phyloP scores from a whole-genome alignment of 2,329 filamentous ascomycete species.

The Neonectria neomacrospora region DNA sequence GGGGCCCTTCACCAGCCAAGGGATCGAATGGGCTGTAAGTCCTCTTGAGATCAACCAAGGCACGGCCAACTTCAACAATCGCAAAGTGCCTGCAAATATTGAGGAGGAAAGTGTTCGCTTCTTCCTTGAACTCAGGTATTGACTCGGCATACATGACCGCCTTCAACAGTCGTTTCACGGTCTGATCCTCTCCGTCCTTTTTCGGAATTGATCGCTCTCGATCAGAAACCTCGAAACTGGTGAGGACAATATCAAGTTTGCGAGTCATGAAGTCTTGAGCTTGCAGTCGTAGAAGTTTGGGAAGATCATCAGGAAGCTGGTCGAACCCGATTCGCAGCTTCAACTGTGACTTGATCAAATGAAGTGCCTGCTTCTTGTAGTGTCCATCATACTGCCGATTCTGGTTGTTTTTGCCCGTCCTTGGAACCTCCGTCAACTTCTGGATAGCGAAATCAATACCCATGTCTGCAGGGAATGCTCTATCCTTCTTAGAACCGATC shows the following conservation, averaged over 20 bases:
- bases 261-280: slow-evolving; percentile 83
- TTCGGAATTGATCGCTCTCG: slow-evolving; percentile 86
- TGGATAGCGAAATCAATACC: slow-evolving; percentile 90
- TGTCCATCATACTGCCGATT: slow-evolving; percentile 77
- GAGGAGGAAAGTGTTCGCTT: slow-evolving; percentile 78
- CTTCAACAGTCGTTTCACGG: slow-evolving; percentile 87
- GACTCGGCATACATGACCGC: slow-evolving; percentile 88
- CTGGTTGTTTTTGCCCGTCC: slow-evolving; percentile 62
- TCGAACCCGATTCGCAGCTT: slow-evolving; percentile 93
- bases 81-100: slow-evolving; percentile 92
- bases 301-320: slow-evolving; percentile 87
- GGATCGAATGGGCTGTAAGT: slow-evolving; percentile 84
- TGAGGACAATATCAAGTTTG: slow-evolving; percentile 76
- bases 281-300: slow-evolving; percentile 84
- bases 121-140: slow-evolving; percentile 80
- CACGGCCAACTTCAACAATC: slow-evolving; percentile 86
- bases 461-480: slow-evolving; percentile 86
- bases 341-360: slow-evolving; percentile 86
- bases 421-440: slow-evolving; percentile 85
- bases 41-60: slow-evolving; percentile 84
- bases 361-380: slow-evolving; percentile 94
- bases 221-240: slow-evolving; percentile 79
- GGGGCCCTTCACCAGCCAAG: slow-evolving; percentile 83
- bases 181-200: slow-evolving; percentile 83
- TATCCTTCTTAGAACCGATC: slow-evolving; percentile 88